A percentile compares a stretch with the other conserved stretches of the same genome.
These are phyloP conservation scores for Eimeria zaria DNA, from an alignment of 169 alveolate species.

Conservation along the genomic window DNA sequence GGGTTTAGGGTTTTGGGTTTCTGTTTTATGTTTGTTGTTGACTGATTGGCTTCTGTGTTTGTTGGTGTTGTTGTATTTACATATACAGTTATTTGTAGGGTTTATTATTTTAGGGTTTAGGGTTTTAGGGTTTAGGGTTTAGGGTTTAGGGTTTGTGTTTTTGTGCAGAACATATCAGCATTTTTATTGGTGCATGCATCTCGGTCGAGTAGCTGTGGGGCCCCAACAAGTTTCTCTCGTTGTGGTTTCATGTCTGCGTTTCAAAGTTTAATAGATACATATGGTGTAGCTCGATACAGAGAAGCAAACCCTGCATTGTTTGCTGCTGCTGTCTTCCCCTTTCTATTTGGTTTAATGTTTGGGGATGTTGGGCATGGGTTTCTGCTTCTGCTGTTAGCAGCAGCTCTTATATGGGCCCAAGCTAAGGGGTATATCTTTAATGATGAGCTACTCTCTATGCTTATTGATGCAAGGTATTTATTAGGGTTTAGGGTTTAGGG, in stretches of 20 bases:
- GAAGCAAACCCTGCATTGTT: slow-evolving; percentile 99
- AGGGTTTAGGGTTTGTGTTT: not conserved
- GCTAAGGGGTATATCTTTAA: not conserved
- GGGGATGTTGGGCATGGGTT: slow-evolving; percentile 99
- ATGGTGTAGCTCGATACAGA: slow-evolving; percentile 99
- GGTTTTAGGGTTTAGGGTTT: slow-evolving; percentile 31
- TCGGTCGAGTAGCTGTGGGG: not conserved
- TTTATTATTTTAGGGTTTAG: not conserved
- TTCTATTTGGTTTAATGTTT: slow-evolving; percentile 99
- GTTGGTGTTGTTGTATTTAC: too few species aligned
- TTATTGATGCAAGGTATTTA: slow-evolving; percentile 86
- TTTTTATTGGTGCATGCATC: slow-evolving; percentile 64
- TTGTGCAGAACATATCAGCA: slow-evolving; percentile 65
- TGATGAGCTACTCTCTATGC: slow-evolving; percentile 47
- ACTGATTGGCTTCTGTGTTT: not conserved
- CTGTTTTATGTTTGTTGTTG: not conserved
- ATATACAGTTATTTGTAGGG: not conserved
- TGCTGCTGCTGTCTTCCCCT: slow-evolving; percentile 99
- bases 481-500: not conserved
- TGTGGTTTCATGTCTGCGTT: slow-evolving; percentile 15
- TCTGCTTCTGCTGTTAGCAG: slow-evolving; percentile 88
- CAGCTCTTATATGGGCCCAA: not conserved
- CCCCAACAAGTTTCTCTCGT: slow-evolving; percentile 45
- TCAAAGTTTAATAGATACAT: slow-evolving; percentile 96
- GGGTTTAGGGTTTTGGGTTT: not conserved